Evolutionary conservation across 305 asterid species (phyloP), one percentile per base, ranked within the genome.

Genomic region (Plantago coronopus): DNA sequence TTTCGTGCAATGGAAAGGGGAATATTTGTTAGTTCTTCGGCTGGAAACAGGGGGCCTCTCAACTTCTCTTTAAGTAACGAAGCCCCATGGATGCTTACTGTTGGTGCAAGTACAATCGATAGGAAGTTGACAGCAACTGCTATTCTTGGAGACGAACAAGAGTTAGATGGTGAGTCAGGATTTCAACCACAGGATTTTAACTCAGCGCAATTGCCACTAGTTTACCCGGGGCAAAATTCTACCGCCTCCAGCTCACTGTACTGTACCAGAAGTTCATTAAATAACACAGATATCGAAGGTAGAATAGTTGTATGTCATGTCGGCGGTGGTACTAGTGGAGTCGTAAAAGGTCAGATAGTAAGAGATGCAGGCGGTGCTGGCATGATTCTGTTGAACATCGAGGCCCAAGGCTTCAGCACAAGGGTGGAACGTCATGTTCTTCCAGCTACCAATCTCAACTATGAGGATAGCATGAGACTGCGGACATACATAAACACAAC

Each of bases 1-100:
- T 93, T 89, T 46, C 95, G 95, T 14, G 98, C 98, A 2, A 89
- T 93, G 96, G 95, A 89, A 70, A 89, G 40, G 79, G 97, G 98
- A 0, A 84, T 93, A 7, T 85, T 93, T 17, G 66, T 89, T 3
- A 89, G 96, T 0, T 93, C 96, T 68, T 93, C 98, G 0, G 96
- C 96, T 0, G 97, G 98, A 16, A 93, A 93, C 64, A 94, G 91
- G 2, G 98, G 98, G n/a, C 98, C 98, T 2, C n/a, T n/a, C n/a
- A n/a, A n/a, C n/a, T n/a, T n/a, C n/a, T n/a, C n/a, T n/a, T n/a
- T n/a, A n/a, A n/a, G n/a, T n/a, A n/a, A n/a, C n/a, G 97, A 89
- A 0, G 84, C 98, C 1, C 98, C 98, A 2, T 93, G 98, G 98
- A 85, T 93, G 25, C 66, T 95, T 0, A 93, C 98, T 0, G 94